Conservation (phyloP, 495 filamentous ascomycete species). For the Schizothecium vesticola region DNA sequence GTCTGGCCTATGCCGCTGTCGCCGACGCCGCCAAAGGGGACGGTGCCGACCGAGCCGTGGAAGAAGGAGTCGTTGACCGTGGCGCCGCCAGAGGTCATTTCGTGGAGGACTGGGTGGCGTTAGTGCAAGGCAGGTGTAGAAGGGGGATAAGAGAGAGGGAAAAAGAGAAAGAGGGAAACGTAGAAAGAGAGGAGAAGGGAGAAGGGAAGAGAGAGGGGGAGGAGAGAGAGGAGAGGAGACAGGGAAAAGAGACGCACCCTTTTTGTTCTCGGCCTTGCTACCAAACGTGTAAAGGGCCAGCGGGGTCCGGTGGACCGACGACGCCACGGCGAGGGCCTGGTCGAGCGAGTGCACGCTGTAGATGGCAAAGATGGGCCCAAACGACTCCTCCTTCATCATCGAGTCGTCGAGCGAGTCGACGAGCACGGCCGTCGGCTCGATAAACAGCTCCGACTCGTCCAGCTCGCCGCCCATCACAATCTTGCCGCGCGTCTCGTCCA, state of each 20-base stretch:
- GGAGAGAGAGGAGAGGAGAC: neutral
- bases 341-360: conserved; percentile 69
- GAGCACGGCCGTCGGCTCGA: conserved; percentile 79
- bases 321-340: conserved; percentile 72
- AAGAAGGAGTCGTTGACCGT: conserved; percentile 78
- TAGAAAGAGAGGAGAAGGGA: neutral
- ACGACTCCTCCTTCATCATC: conserved; percentile 74
- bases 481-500: conserved; percentile 75
- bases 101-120: conserved; percentile 46
- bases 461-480: conserved; percentile 79
- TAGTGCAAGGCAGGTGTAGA: conserved; percentile 15
- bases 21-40: conserved; percentile 89
- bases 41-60: conserved; percentile 68
- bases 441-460: conserved; percentile 70
- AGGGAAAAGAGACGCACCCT: conserved; percentile 41
- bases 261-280: conserved; percentile 63
- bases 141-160: neutral
- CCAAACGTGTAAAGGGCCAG: conserved; percentile 83
- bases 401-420: conserved; percentile 71
- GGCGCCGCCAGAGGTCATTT: conserved; percentile 70
- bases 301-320: conserved; percentile 71
- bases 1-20: conserved; percentile 79
- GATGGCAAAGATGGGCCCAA: conserved; percentile 83
- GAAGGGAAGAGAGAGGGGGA: neutral
- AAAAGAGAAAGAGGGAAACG: neutral